These are phyloP conservation scores for Tricholomella constricta DNA, from an alignment of 768 basidiomycete genomes.

Conservation along the genomic window DNA sequence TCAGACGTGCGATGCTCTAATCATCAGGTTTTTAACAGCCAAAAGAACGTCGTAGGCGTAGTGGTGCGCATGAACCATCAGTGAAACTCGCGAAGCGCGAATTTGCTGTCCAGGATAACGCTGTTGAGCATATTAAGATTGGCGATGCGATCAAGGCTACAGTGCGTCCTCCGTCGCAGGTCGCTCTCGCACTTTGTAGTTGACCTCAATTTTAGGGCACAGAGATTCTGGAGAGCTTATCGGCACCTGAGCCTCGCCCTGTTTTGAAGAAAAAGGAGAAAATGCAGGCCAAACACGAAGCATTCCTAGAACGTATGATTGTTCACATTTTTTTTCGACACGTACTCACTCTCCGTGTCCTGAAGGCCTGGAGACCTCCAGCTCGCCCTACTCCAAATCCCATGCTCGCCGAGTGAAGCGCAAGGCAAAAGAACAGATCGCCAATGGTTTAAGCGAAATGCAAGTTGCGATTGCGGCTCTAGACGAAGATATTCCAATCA, in stretches of 20 bases:
- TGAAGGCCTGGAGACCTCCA: slow-evolving; percentile 50
- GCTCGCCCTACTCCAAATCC: slow-evolving; percentile 67
- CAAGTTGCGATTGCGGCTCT: slow-evolving; percentile 57
- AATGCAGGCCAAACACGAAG: slow-evolving; percentile 62
- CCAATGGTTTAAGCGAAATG: slow-evolving; percentile 51
- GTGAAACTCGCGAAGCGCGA: slow-evolving; percentile 49
- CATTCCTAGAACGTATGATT: slow-evolving; percentile 63
- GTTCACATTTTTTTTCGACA: neutral
- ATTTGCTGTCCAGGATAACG: slow-evolving; percentile 52
- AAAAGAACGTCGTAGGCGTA: slow-evolving; percentile 45
- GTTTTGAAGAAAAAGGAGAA: slow-evolving; percentile 66
- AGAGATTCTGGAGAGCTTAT: slow-evolving; percentile 43
- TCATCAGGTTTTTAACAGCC: slow-evolving; percentile 26
- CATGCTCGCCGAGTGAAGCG: slow-evolving; percentile 71
- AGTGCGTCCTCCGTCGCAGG: slow-evolving; percentile 31
- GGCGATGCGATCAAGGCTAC: slow-evolving; percentile 42
- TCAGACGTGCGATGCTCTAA: neutral
- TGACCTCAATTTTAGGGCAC: slow-evolving; percentile 34
- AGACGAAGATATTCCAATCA: slow-evolving; percentile 34
- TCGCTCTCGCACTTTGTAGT: slow-evolving; percentile 11
- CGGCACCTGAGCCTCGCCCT: slow-evolving; percentile 22
- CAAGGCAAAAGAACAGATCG: slow-evolving; percentile 63
- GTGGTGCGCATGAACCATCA: slow-evolving; percentile 51
- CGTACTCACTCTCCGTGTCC: neutral
- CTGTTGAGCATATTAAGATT: slow-evolving; percentile 49